Conservation (phyloP, 768 basidiomycete species). For the Arthromyces matolae region DNA sequence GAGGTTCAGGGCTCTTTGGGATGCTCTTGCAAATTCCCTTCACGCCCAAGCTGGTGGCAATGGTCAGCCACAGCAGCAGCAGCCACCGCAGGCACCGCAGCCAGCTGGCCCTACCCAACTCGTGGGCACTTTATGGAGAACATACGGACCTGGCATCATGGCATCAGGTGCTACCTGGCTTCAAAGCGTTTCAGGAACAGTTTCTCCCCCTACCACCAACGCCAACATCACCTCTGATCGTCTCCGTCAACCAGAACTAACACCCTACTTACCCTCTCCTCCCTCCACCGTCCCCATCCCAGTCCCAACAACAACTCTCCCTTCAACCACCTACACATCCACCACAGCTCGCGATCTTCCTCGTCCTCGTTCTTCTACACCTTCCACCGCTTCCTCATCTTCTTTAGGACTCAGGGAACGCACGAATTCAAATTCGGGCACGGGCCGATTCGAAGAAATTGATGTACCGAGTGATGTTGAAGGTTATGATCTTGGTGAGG, state of each 20-base stretch:
- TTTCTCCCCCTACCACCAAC: background rate
- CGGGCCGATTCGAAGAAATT: conserved; percentile 61
- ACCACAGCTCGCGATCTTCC: no score
- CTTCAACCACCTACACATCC: conserved; percentile 12
- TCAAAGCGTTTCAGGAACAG: background rate
- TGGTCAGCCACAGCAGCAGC: conserved; percentile 22
- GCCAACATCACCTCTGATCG: conserved; percentile 3
- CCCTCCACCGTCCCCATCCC: conserved; percentile 42
- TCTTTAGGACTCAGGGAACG: conserved; percentile 38
- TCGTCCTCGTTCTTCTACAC: no score
- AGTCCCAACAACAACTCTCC: conserved; percentile 47
- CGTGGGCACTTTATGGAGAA: conserved; percentile 66
- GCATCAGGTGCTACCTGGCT: conserved; percentile 49
- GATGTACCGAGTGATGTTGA: conserved; percentile 71
- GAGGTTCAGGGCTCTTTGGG: conserved; percentile 63
- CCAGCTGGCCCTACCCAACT: conserved; percentile 64
- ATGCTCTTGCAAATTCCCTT: conserved; percentile 47
- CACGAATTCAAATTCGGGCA: conserved; percentile 32
- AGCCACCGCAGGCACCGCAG: conserved; percentile 38
- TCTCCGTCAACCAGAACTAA: conserved; percentile 18
- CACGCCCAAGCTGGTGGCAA: no score
- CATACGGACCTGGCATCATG: conserved; percentile 70
- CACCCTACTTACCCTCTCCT: no score
- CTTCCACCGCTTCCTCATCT: background rate
- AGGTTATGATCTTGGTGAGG: conserved; percentile 48